These are phyloP conservation scores for Isatis lusitanica DNA, from an alignment of 441 rosid species.

Conservation along the genomic window DNA sequence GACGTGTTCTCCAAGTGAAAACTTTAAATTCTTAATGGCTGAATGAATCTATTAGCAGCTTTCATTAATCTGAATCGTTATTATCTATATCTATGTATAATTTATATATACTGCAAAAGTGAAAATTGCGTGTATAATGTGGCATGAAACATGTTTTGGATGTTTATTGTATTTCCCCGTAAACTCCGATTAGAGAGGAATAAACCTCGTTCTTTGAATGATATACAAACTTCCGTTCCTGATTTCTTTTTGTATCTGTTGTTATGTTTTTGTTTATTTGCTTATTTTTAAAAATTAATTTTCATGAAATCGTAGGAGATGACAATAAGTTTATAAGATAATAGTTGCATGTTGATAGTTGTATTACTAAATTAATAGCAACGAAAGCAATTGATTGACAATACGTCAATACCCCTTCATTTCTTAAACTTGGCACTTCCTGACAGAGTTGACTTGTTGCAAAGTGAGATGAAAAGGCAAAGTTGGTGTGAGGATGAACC, in stretches of 20 bases:
- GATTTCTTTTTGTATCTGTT: conserved; percentile 17
- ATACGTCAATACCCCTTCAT: not conserved
- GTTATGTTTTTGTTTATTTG: not conserved
- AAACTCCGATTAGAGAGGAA: conserved; percentile 21
- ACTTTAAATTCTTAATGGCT: not conserved
- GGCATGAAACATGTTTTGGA: conserved; percentile 32
- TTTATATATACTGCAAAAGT: not conserved
- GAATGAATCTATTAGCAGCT: not conserved
- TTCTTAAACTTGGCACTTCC: not conserved
- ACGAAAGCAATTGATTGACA: not conserved
- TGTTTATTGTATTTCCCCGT: conserved; percentile 5
- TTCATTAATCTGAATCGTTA: not conserved
- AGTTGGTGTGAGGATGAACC: not conserved
- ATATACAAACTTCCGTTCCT: conserved; percentile 21
- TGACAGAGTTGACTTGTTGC: conserved; percentile 23
- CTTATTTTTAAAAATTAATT: not conserved
- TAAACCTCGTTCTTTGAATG: conserved; percentile 20
- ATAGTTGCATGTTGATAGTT: not conserved
- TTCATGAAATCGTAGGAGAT: not conserved
- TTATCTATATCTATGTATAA: not conserved
- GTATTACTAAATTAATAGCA: not conserved
- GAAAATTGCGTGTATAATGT: conserved; percentile 26
- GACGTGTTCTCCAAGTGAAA: not conserved
- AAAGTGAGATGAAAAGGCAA: conserved; percentile 16
- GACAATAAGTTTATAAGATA: not conserved